Evolutionary conservation across 2,329 filamentous ascomycete species (phyloP), one percentile per base, ranked within the genome.

Genomic region (Colletotrichum paranaense): DNA sequence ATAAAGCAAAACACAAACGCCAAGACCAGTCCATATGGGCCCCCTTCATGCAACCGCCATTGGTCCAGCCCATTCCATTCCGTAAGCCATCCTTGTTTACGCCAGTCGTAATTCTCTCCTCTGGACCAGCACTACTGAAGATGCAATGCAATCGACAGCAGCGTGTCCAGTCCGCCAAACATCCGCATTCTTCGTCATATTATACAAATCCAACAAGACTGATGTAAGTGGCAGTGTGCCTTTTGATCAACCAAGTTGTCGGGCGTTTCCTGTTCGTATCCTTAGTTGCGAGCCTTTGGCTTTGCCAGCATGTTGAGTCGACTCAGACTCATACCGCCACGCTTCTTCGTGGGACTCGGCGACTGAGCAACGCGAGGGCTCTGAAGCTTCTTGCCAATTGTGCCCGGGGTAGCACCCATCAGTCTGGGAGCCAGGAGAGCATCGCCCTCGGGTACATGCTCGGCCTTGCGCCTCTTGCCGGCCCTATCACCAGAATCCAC

Each of bases 221-320:
- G 38, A 30, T 32, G 19, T n/a, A 19, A 9, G 32, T 28, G 32
- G 28, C 62, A 24, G 49, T 32, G 63, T 42, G 38, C 12, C 24
- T 26, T 56, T 19, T n/a, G 12, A 11, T 56, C n/a, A 22, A 24
- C 55, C 16, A 32, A n/a, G 35, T 12, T 19, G 14, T 22, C 42
- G 11, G 19, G 30, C 16, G 12, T 46, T 32, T 8, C 2, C 38
- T 63, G 3, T 32, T 35, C 26, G n/a, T 12, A 35, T 24, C 6
- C 30, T 74, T 82, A 89, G 73, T 82, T 87, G 71, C 90, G 86
- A 75, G 86, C 81, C 84, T 92, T 92, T 1, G 90, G 90, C 57
- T 86, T 85, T 59, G 91, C 87, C 28, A 92, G 86, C 87, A 90
- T 89, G 77, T 91, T 89, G 68, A 92, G 83, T 73, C 91, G 86